Base-by-base conservation (phyloP, 306 rosid species). In the Trifolium repens region DNA sequence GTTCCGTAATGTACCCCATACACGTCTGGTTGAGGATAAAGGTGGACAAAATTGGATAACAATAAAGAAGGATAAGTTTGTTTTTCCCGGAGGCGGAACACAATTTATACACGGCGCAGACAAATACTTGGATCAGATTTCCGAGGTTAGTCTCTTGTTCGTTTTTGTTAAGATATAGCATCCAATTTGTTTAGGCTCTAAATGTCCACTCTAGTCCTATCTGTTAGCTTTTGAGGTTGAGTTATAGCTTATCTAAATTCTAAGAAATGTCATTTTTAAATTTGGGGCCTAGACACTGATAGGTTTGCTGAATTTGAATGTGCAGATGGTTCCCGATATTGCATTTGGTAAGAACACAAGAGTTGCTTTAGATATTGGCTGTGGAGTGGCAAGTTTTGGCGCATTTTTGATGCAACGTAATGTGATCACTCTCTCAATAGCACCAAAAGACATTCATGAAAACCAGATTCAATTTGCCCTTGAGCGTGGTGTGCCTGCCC, bases 401-500 rank as follows among this genome's bases (percentile, higher is more conserved):
- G 98, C 97, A 27, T 88, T 88, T 82, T 77, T 86, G 75, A 88
- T 89, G 90, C 87, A 88, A 7, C 91, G 86, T 30, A 83, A 91
- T 73, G 96, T 88, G 78, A 82, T 87, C 70, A 86, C 96, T 66
- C 82, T 93, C 83, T 91, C 96, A 42, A 71, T 93, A 76, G 96
- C 92, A 44, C 91, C 94, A 14, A 93, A 91, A 85, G 98, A 93
- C 73, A 87, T 85, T 75, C 93, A 88, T 55, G 91, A 89, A 78
- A 91, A 93, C 79, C 97, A 86, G 94, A 86, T 93, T 79, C 98
- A 91, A 80, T 89, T 93, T 84, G 97, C 98, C 59, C 84, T 93
- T 73, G 98, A 93, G 84, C 98, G 97, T 54, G 98, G 98, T 12
- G 94, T 91, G 81, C 96, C 98, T 78, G 94, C 94, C 63, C 87